A percentile compares a stretch with the other conserved stretches of the same genome.
Conservation (phyloP, 345 rosid species). For the Lumnitzera racemosa region DNA sequence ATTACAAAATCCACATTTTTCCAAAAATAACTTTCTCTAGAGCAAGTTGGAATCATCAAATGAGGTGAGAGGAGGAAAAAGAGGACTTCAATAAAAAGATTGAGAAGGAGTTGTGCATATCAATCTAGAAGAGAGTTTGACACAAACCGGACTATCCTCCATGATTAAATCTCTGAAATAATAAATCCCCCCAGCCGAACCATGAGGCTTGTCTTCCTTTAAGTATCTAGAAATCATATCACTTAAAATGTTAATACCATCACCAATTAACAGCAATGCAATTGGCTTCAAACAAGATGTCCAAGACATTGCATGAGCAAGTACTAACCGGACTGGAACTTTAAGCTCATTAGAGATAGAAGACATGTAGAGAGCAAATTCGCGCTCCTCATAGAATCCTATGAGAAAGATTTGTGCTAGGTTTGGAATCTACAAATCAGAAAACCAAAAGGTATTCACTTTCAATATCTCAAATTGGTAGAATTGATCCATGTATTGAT, state of each 20-base stretch:
- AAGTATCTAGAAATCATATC: conserved; percentile 40
- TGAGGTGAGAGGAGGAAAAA: no score
- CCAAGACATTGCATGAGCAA: background rate
- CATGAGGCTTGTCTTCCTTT: conserved; percentile 85
- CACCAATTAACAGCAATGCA: background rate
- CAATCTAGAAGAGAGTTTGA: conserved; percentile 1
- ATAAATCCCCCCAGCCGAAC: conserved; percentile 90
- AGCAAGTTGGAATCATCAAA: no score
- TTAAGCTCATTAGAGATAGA: conserved; percentile 81
- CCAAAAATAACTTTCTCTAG: no score
- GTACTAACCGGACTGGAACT: conserved; percentile 69
- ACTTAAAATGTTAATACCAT: conserved; percentile 4
- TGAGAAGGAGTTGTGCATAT: no score
- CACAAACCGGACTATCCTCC: conserved; percentile 80
- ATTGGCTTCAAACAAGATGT: background rate
- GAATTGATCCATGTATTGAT: background rate
- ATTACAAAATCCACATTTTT: no score
- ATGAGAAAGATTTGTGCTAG: conserved; percentile 66
- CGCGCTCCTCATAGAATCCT: conserved; percentile 92
- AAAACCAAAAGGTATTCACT: conserved; percentile 3
- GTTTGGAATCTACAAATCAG: conserved; percentile 57
- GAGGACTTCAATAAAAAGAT: no score
- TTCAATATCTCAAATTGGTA: background rate
- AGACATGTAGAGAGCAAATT: conserved; percentile 76
- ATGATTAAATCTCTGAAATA: conserved; percentile 66